These are phyloP conservation scores for Candida andamanensis DNA, from an alignment of 805 yeast species.

Conservation along the genomic window DNA sequence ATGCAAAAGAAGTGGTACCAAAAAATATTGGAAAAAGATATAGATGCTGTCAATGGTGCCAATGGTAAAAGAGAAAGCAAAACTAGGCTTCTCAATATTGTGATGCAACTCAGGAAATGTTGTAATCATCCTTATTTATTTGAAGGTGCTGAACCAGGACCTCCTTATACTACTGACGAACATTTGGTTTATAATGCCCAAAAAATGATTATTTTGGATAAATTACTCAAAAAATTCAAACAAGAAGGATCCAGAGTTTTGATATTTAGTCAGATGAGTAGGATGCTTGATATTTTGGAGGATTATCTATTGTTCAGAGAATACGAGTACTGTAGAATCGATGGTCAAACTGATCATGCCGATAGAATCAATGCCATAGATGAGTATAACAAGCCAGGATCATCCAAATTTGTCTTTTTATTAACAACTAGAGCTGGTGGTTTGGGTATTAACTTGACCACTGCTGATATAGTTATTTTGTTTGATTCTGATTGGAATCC, in stretches of 20 bases:
- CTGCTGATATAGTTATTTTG: slow-evolving; percentile 84
- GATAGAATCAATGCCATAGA: slow-evolving; percentile 91
- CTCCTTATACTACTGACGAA: slow-evolving; percentile 94
- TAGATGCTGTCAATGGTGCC: slow-evolving; percentile 94
- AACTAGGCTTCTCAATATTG: slow-evolving; percentile 85
- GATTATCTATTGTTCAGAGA: slow-evolving; percentile 86
- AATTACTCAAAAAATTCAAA: slow-evolving; percentile 65
- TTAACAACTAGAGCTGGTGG: slow-evolving; percentile 97
- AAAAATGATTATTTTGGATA: slow-evolving; percentile 84
- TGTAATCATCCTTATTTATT: slow-evolving; percentile 96
- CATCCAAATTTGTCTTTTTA: slow-evolving; percentile 77
- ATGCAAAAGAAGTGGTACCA: slow-evolving; percentile 95
- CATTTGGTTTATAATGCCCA: slow-evolving; percentile 88
- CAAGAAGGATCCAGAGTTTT: slow-evolving; percentile 82
- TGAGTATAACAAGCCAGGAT: slow-evolving; percentile 77
- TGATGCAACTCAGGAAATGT: slow-evolving; percentile 94
- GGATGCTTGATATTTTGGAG: slow-evolving; percentile 83
- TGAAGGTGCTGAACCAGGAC: slow-evolving; percentile 99
- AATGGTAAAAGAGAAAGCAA: slow-evolving; percentile 93
- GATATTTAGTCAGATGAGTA: slow-evolving; percentile 90
- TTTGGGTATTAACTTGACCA: slow-evolving; percentile 84
- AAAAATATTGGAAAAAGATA: slow-evolving; percentile 82
- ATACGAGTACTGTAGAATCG: slow-evolving; percentile 85
- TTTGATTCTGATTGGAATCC: slow-evolving; percentile 98
- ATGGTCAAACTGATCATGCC: slow-evolving; percentile 90